Evolutionary conservation across 257 asterid genomes (phyloP), one percentile per base, ranked within the genome.

Genomic region (Leonotis leonurus): DNA sequence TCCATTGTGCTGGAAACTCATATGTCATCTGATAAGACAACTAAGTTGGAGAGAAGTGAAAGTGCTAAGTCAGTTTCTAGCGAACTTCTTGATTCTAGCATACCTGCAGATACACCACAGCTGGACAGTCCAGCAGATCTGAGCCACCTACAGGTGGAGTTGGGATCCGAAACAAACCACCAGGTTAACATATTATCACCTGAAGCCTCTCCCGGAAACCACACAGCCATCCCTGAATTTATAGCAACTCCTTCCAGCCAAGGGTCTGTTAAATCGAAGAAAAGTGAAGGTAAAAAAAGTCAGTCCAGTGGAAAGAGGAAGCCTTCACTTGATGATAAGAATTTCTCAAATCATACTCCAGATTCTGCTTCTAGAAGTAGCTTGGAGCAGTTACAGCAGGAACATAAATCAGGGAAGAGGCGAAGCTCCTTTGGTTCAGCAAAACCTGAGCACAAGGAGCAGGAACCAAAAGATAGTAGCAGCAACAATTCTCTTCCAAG

Each of bases 181-280:
- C 75, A 46, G 36, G 71, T 56, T 14, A 40, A 68, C 68, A 76
- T 73, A 72, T 77, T 78, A 62, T 86, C 95, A 46, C 85, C 87
- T 8, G 85, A 81, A 69, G 89, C 77, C 62, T 89, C 99, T 69
- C 95, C 92, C 37, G 77, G 82, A 72, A 93, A 88, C 73, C 94
- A 67, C 61, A 64, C 60, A 56, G 81, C 87, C 36, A 51, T 65
- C 64, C 74, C 94, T 25, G 96, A 87, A 67, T 82, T 85, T 69
- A 87, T 87, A 75, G 86, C 83, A 37, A 83, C 95, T 2, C 97
- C 99, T 37, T 75, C 93, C 48, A 87, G 89, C 75, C 81, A 80
- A 62, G 84, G 78, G 26, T 87, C 95, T 20, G 74, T 68, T 62
- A 87, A 85, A 68, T 52, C 83, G 51, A 90, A 77, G 85, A 90